Base-by-base conservation (phyloP, 2,329 filamentous ascomycete species). In the Didymella segeticola region DNA sequence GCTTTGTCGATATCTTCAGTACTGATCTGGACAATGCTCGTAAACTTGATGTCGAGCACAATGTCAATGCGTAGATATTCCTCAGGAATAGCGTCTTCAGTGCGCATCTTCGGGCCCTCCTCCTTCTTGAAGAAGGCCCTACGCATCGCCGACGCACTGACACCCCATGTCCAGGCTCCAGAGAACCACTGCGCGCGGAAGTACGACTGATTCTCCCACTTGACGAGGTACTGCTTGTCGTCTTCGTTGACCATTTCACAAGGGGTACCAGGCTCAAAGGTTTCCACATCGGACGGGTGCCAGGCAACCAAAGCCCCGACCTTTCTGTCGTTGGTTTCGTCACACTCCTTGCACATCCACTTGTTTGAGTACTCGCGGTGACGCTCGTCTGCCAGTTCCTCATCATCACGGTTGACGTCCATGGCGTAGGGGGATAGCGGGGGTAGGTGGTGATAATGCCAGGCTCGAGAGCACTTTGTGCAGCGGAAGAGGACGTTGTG, bases 211-310 rank as follows among this genome's bases (percentile, higher is more conserved):
- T 81, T 80, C 37, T 89, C 86, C 91, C 93, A 98, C 70, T 95
- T 96, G 64, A 99, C 78, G 2, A 99, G 83, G 67, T 98, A 99
- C 63, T 97, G 91, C 61, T 93, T 93, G n/a, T 89, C 81, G 48
- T 91, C 89, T 67, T 95, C 89, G 10, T 77, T 74, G n/a, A 90
- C 77, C 47, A 83, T 77, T 23, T 85, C 77, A 41, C 81, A 80
- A 1, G 78, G 77, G 46, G 81, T 78, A 2, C 82, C 84, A 4
- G 79, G 69, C 12, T 76, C 73, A 62, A 88, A 87, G 1, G 75
- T 76, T 11, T 85, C 79, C 20, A 83, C 77, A 62, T 89, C 78
- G 0, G 79, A 72, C 0, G 91, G 91, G 54, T 93, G 86, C 95
- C 95, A 99, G 12, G 93, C 92, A 47, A 98, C 87, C 5, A 99